Percentiles rank a stretch among this genome's conserved stretches.
phyloP scores from a whole-genome alignment of 371 early-diverging fungal genomes.

The Vairimorpha apis region DNA sequence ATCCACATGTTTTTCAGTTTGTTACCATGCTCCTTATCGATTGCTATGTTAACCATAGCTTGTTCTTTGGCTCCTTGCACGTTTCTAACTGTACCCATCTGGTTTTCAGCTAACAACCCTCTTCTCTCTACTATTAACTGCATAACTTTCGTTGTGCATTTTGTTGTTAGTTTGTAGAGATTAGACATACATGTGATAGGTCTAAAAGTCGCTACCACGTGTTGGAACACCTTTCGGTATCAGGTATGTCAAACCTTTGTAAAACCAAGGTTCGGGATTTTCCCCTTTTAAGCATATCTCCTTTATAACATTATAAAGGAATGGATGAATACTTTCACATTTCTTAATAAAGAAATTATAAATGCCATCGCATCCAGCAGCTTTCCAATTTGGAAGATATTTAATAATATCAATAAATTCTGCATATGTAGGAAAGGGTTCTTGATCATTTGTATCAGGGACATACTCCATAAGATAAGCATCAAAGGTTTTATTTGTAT shows the following conservation, averaged over 20 bases:
- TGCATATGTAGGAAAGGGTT: too few species aligned
- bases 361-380: too few species aligned
- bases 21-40: neutral
- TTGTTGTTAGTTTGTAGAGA: slow-evolving; percentile 14
- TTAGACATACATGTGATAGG: slow-evolving; percentile 37
- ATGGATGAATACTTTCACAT: too few species aligned
- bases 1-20: slow-evolving; percentile 6
- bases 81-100: slow-evolving; percentile 25
- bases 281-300: neutral
- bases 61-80: slow-evolving; percentile 36
- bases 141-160: slow-evolving; percentile 1
- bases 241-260: slow-evolving; percentile 26
- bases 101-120: slow-evolving; percentile 21
- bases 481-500: neutral
- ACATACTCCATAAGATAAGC: neutral
- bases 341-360: too few species aligned
- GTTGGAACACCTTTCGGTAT: slow-evolving; percentile 23
- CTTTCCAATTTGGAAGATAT: too few species aligned
- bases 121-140: slow-evolving; percentile 8
- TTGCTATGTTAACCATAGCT: slow-evolving; percentile 7
- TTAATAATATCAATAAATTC: too few species aligned
- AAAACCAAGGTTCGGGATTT: slow-evolving; percentile 26
- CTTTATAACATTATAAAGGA: too few species aligned
- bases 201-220: slow-evolving; percentile 12
- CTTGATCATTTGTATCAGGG: too few species aligned